These are phyloP conservation scores for Deakozyma indianensis DNA, from an alignment of 805 yeast genomes.

Conservation along the genomic window DNA sequence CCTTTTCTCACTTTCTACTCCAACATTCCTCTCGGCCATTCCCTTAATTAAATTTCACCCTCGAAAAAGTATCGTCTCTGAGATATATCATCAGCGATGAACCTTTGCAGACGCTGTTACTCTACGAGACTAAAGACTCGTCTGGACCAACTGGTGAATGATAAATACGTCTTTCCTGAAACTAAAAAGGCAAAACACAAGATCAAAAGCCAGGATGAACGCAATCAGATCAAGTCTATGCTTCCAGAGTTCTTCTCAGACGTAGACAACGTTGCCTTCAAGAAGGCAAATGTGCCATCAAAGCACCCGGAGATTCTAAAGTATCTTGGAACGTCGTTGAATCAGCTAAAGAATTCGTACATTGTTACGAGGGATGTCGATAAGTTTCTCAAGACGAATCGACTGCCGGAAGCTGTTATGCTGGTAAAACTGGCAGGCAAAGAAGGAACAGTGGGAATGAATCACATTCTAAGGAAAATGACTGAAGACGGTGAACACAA, in stretches of 20 bases:
- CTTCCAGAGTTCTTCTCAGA: background rate
- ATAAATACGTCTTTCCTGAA: background rate
- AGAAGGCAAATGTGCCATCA: background rate
- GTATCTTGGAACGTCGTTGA: constrained; percentile 7
- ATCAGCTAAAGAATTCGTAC: constrained; percentile 7
- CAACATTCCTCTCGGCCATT: too few relatives aligned
- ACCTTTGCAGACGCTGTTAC: too few relatives aligned
- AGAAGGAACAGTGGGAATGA: constrained; percentile 11
- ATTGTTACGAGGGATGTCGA: constrained; percentile 8
- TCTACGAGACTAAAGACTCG: background rate
- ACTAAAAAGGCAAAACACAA: too few relatives aligned
- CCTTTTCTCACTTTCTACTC: too few relatives aligned
- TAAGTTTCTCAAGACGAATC: constrained; percentile 5
- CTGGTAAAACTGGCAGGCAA: constrained; percentile 7
- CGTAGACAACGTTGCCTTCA: background rate
- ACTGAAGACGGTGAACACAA: constrained; percentile 1
- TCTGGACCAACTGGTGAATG: background rate
- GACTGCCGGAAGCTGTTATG: constrained; percentile 6
- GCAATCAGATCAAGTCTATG: background rate
- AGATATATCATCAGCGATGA: too few relatives aligned
- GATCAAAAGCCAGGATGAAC: too few relatives aligned
- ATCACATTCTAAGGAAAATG: constrained; percentile 6
- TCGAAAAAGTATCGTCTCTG: too few relatives aligned
- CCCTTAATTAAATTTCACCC: too few relatives aligned
- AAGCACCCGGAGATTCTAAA: constrained; percentile 1